Evolutionary conservation across 768 basidiomycete species (phyloP).

Genomic region (Mycena filopes): DNA sequence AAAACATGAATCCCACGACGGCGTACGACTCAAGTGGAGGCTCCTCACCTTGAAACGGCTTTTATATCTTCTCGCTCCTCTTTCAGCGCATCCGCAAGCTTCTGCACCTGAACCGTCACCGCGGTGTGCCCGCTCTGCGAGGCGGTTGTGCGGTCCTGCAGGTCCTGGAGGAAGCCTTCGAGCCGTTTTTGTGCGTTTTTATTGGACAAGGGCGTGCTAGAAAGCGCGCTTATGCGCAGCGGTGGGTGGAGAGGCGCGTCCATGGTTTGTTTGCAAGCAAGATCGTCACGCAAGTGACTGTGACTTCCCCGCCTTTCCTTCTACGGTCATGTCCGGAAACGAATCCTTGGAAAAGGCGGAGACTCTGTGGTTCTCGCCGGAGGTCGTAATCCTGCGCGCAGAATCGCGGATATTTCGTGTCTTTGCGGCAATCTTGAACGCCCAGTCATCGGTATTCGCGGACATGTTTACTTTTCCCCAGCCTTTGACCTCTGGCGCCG

Average conservation of each 20-base stretch:
- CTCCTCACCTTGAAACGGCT: constrained; percentile 3
- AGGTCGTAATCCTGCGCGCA: background rate
- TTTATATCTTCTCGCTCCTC: constrained; percentile 55
- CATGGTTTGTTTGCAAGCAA: constrained; percentile 43
- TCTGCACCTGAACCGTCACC: constrained; percentile 69
- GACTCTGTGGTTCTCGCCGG: constrained; percentile 3
- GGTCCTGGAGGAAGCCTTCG: constrained; percentile 60
- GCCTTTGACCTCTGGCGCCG: constrained; percentile 1
- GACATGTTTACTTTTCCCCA: constrained; percentile 18
- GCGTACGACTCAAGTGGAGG: background rate
- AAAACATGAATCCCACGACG: too few species aligned
- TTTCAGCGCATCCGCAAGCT: constrained; percentile 61
- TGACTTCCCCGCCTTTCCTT: background rate
- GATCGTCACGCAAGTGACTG: background rate
- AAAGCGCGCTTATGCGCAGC: constrained; percentile 53
- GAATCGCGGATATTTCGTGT: background rate
- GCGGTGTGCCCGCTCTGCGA: constrained; percentile 64
- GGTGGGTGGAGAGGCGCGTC: constrained; percentile 61
- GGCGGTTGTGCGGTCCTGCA: constrained; percentile 56
- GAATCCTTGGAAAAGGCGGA: background rate
- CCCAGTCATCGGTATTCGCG: background rate
- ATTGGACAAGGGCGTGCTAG: constrained; percentile 48
- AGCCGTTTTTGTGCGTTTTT: constrained; percentile 54
- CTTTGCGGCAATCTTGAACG: constrained; percentile 6
- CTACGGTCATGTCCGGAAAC: background rate